A percentile compares a stretch with the other conserved stretches of the same genome.
Conservation (phyloP, 192 early-diverging fungal genomes). For the Coemansia furcata region DNA sequence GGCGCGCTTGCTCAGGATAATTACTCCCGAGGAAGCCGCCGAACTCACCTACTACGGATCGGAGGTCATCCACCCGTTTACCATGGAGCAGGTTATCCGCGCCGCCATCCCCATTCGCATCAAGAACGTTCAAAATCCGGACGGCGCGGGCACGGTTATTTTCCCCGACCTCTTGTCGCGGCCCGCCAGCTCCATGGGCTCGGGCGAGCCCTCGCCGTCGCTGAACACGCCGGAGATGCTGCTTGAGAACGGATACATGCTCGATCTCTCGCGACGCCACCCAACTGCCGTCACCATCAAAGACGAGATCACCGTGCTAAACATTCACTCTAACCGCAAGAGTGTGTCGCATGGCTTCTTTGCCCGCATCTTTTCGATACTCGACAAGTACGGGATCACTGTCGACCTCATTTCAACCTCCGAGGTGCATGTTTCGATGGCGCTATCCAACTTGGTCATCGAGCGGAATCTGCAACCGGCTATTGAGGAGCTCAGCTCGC, state of each 20-base stretch:
- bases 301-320: conserved; percentile 91
- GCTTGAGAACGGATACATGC: conserved; percentile 70
- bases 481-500: conserved; percentile 71
- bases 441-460: conserved; percentile 59
- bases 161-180: conserved; percentile 72
- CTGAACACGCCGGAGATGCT: conserved; percentile 59
- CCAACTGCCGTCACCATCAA: conserved; percentile 99
- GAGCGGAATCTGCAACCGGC: conserved; percentile 77
- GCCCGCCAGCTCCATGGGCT: conserved; percentile 52
- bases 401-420: conserved; percentile 93
- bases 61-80: conserved; percentile 97
- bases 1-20: conserved; percentile 83
- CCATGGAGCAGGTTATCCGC: conserved; percentile 99
- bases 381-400: conserved; percentile 89
- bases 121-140: conserved; percentile 96
- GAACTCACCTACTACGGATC: conserved; percentile 97
- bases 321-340: conserved; percentile 97
- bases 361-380: conserved; percentile 87
- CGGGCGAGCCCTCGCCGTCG: conserved; percentile 54
- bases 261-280: conserved; percentile 71
- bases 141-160: conserved; percentile 90
- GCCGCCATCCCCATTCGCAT: conserved; percentile 97
- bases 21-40: conserved; percentile 97
- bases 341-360: conserved; percentile 96
- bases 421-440: conserved; percentile 93